Base-by-base conservation (phyloP, 1,284 basidiomycete genomes). In the Caloboletus inedulis region DNA sequence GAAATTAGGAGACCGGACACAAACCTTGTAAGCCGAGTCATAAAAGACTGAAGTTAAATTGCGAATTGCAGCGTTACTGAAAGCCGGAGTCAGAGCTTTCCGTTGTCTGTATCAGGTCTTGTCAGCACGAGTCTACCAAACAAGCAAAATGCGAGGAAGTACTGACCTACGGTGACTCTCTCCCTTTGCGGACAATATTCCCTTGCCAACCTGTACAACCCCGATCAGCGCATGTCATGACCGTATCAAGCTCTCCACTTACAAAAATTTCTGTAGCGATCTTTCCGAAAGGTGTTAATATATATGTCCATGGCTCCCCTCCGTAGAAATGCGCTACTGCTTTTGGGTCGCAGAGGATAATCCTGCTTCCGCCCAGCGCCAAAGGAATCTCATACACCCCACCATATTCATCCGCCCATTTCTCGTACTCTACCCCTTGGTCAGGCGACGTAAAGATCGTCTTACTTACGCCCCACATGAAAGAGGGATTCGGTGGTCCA, bases 281-380 rank as follows among this genome's bases (percentile, higher is more conserved):
- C 41, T 49, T 30, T 14, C 7, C 23, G 4, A 41, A 31, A 5
- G 56, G 56, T 0, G 57, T 44, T 13, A 35, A 12, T 13, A 51
- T 14, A 19, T 63, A 66, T 13, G 55, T 56, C 56, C 71, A 75
- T 0, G 79, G 76, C 47, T 82, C 81, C 50, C 69, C 72, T 0
- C 72, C 69, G 55, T 77, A 80, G 50, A 81, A 75, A 54, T 84
- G 79, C 0, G 74, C 67, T 31, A 79, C 67, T 0, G 82, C 82
- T 58, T 77, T 81, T 0, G 80, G 77, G 57, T 85, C 83, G 37
- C 72, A 72, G 10, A 85, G 65, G 4, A 80, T 62, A 19, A 83
- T 65, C 19, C 63, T 64, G 7, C 56, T 70, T 0, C 63, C 57
- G 0, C 79, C 79, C 18, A 84, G 61, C 0, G 66, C 56, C 0